Evolutionary conservation across 1,284 basidiomycete species (phyloP), one percentile per base, ranked within the genome.

Genomic region (Termitomyces sp.): DNA sequence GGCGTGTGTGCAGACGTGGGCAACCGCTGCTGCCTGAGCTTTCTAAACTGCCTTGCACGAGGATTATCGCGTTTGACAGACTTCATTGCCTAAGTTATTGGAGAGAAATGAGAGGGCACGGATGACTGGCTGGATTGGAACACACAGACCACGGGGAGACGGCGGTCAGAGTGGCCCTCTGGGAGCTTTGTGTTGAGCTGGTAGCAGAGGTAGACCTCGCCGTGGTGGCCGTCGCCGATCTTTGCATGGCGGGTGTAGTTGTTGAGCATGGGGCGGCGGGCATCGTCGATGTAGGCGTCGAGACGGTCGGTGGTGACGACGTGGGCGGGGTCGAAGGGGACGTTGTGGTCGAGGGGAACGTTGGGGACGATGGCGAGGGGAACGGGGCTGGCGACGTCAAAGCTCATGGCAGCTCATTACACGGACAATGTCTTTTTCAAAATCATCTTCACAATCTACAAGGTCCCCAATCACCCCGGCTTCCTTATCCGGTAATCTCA

Each of bases 191-290:
- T 19, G 54, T 72, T 68, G 61, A 83, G 72, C 68, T 88, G 84
- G 65, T 77, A 77, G 48, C 88, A 90, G 3, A 87, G 74, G 66
- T 82, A 86, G 54, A 94, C 91, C 64, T 86, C 82, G 40, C 91
- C 91, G 67, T 94, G 91, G 65, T 91, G 89, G 4, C 91, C 91
- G 55, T 79, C 81, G 10, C 91, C 91, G 21, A 94, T 83, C 64
- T 79, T 80, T 52, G 79, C 73, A 54, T 78, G 75, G 56, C 91
- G 83, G 61, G 83, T 72, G 68, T 93, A 93, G 67, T 92, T 87
- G 71, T 94, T 94, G 64, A 93, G 78, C 76, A 86, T 84, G 50
- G 76, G 71, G 9, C 49, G 26, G 52, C 62, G 70, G 51, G 67
- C 64, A 38, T 67, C 67, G 42, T 70, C 71, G 38, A 65, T 64